Percentiles rank a stretch among this genome's conserved stretches.
phyloP scores from a whole-genome alignment of 805 yeast species.

The Saccharomycopsis malanga region DNA sequence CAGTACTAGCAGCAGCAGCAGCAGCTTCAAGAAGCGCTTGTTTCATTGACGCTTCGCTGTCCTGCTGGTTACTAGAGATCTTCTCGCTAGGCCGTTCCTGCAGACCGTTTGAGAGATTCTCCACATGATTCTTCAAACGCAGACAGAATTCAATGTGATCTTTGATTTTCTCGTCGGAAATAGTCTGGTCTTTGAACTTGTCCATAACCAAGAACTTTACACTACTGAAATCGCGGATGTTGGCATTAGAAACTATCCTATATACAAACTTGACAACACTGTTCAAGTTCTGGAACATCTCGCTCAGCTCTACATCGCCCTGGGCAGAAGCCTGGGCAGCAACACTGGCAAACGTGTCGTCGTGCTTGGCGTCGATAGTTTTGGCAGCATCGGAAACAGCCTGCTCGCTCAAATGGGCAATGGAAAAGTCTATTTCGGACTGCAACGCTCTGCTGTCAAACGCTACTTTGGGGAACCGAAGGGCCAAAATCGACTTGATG shows the following conservation, averaged over 20 bases:
- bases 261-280: conserved; percentile 5
- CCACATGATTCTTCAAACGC: conserved; percentile 11
- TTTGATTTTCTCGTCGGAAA: conserved; percentile 5
- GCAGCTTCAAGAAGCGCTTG: background rate
- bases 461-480: conserved; percentile 8
- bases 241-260: conserved; percentile 4
- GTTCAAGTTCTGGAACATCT: background rate
- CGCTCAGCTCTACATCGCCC: background rate
- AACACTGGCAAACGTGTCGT: background rate
- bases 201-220: conserved; percentile 10
- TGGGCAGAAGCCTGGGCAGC: background rate
- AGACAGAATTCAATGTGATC: conserved; percentile 1
- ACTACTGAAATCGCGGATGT: conserved; percentile 10
- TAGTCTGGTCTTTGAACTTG: conserved; percentile 1
- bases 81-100: background rate
- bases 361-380: background rate
- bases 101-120: background rate
- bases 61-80: background rate
- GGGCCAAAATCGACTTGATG: background rate
- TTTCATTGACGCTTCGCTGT: background rate
- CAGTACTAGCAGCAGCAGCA: background rate
- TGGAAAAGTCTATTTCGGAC: conserved; percentile 3
- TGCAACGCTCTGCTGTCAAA: conserved; percentile 3
- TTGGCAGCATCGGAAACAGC: background rate
- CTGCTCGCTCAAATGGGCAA: background rate